Evolutionary conservation across 495 filamentous ascomycete genomes (phyloP).

Genomic region (Aspergillus steynii): DNA sequence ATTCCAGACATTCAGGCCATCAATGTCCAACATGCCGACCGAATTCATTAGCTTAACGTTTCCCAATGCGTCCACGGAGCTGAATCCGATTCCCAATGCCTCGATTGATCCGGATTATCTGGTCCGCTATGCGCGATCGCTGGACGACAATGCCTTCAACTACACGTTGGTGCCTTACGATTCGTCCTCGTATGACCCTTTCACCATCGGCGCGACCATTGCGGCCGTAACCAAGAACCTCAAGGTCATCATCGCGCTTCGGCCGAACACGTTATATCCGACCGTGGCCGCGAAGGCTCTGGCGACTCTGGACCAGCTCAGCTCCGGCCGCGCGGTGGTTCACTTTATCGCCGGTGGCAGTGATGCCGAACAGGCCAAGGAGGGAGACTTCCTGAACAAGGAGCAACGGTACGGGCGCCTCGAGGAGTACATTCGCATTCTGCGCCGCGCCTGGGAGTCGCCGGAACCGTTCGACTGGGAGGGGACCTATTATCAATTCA

Average conservation of each 20-base stretch:
- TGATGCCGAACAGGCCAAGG: conserved; percentile 52
- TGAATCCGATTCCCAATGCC: conserved; percentile 48
- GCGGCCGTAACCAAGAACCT: conserved; percentile 51
- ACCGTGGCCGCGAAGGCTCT: conserved; percentile 58
- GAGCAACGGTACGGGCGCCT: conserved; percentile 51
- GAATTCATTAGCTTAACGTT: conserved; percentile 57
- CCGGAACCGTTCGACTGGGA: conserved; percentile 56
- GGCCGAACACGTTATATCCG: conserved; percentile 55
- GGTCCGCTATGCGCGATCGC: conserved; percentile 46
- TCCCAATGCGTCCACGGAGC: conserved; percentile 50
- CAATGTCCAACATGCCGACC: conserved; percentile 41
- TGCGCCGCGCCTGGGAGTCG: conserved; percentile 52
- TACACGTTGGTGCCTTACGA: conserved; percentile 56
- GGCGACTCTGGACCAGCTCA: conserved; percentile 54
- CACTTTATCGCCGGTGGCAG: conserved; percentile 57
- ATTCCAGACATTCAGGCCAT: background rate
- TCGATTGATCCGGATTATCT: conserved; percentile 49
- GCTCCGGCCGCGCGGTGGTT: conserved; percentile 50
- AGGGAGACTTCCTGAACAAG: conserved; percentile 56
- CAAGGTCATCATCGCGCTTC: conserved; percentile 58
- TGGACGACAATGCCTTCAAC: conserved; percentile 55
- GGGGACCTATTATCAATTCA: conserved; percentile 51
- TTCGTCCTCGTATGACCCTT: conserved; percentile 52
- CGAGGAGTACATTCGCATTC: conserved; percentile 55
- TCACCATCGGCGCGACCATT: conserved; percentile 53